Base-by-base conservation (phyloP, 768 basidiomycete species). In the Strobilomyces echinocephalus region DNA sequence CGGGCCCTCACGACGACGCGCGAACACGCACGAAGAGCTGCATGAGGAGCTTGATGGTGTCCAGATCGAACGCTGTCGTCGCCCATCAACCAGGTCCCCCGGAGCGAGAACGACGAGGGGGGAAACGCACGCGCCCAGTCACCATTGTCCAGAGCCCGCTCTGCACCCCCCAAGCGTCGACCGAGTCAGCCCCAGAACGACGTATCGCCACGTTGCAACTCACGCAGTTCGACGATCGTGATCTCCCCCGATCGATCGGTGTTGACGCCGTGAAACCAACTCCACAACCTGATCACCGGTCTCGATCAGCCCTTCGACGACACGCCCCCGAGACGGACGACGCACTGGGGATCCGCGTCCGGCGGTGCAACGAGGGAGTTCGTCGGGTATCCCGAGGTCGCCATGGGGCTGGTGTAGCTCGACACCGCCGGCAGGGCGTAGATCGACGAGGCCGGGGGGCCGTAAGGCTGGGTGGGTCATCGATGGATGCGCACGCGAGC, bases 31-130 rank as follows among this genome's bases (percentile, higher is more conserved):
- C 88, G 68, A 93, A 92, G 57, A 92, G 59, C 24, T 76, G 76
- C 85, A 93, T 90, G 57, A 91, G 74, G 33, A 91, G 76, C 74
- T 89, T 91, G 68, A 91, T 86, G 24, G 91, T 92, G 62, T 91
- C 91, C 51, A 88, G 72, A 71, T 91, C 90, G 63, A 92, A 92
- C 6, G 84, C 88, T 89, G 50, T 7, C 34, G 34, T 2, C 1
- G 11, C 42, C 4, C 43, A 12, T 2, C 26, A 9, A 8, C 6
- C 3, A 4, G 9, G 30, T 31, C 28, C 11, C 11, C 20, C 20
- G 11, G 5, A 9, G 8, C 4, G 34, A 36, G 15, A 35, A 4
- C 12, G 8, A 24, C n/a, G 9, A 15, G 9, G 1, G 30, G n/a
- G 6, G 6, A 7, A 2, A 76, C 89, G 69, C 59, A 91, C 89